Evolutionary conservation across 1,284 basidiomycete species (phyloP).

Genomic region (Austroboletus novae-zelandiae): DNA sequence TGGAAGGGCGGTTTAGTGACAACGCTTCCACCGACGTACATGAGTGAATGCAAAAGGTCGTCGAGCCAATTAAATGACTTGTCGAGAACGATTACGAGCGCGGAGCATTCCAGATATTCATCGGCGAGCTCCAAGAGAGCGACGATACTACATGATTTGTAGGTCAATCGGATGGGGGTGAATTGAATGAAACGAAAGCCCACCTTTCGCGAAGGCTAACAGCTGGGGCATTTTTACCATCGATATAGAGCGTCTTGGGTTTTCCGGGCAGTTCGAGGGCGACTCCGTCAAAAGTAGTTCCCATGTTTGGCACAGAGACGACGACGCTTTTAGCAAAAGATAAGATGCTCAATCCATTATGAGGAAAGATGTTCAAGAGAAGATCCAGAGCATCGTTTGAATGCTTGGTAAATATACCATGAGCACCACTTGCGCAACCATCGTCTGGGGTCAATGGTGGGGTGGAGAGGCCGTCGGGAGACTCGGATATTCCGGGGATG

Average conservation of each 20-base stretch:
- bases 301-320: slow-evolving; percentile 65
- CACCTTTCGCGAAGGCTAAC: slow-evolving; percentile 80
- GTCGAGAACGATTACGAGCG: slow-evolving; percentile 74
- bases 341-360: slow-evolving; percentile 60
- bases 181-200: slow-evolving; percentile 4
- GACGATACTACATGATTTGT: slow-evolving; percentile 55
- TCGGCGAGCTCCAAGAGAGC: slow-evolving; percentile 80
- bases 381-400: slow-evolving; percentile 69
- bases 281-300: slow-evolving; percentile 68
- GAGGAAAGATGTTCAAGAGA: slow-evolving; percentile 72
- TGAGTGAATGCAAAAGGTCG: slow-evolving; percentile 71
- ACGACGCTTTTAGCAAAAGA: slow-evolving; percentile 69
- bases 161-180: not conserved
- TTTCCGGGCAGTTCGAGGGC: slow-evolving; percentile 70
- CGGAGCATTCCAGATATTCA: slow-evolving; percentile 70
- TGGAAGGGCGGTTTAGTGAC: slow-evolving; percentile 74
- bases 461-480: slow-evolving; percentile 33
- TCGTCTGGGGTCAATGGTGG: slow-evolving; percentile 39
- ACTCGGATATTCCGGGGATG: slow-evolving; percentile 41
- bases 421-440: slow-evolving; percentile 33
- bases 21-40: slow-evolving; percentile 79
- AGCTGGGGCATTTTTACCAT: slow-evolving; percentile 73
- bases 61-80: slow-evolving; percentile 55
- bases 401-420: slow-evolving; percentile 37
- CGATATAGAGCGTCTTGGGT: slow-evolving; percentile 73